Evolutionary conservation across 495 filamentous ascomycete species (phyloP).

Genomic region (Podospora pseudopauciseta): DNA sequence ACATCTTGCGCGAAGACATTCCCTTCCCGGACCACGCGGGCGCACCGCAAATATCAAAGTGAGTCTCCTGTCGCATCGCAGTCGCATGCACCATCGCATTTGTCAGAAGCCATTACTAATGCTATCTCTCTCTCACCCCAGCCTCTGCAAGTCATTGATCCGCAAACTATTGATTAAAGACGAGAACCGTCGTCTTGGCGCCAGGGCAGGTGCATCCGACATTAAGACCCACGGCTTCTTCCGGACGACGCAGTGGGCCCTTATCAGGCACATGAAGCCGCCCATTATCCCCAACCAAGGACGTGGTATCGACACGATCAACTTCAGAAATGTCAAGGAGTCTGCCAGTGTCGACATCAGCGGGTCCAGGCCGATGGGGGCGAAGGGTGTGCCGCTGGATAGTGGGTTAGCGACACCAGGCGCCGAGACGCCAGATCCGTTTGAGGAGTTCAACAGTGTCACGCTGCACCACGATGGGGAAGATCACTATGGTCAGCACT

Average conservation of each 20-base stretch:
- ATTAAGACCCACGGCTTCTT: constrained; percentile 98
- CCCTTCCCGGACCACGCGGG: constrained; percentile 87
- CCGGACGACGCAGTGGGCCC: constrained; percentile 89
- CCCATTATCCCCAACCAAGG: constrained; percentile 95
- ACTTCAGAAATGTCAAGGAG: constrained; percentile 97
- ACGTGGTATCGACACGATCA: constrained; percentile 86
- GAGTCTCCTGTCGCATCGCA: constrained; percentile 36
- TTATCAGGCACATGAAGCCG: constrained; percentile 97
- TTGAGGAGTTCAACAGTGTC: constrained; percentile 98
- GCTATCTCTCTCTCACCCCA: constrained; percentile 31
- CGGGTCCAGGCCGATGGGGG: constrained; percentile 46
- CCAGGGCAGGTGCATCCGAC: constrained; percentile 91
- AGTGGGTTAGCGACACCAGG: constrained; percentile 81
- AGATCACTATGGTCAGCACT: constrained; percentile 39
- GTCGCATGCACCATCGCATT: not conserved
- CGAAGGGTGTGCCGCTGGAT: constrained; percentile 77
- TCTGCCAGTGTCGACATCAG: constrained; percentile 92
- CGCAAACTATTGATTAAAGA: constrained; percentile 97
- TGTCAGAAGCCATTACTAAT: not conserved
- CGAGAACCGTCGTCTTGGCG: constrained; percentile 89
- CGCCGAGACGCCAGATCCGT: constrained; percentile 83
- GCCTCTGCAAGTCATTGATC: constrained; percentile 93
- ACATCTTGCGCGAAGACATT: constrained; percentile 92
- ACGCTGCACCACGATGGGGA: constrained; percentile 97
- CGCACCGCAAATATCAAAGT: constrained; percentile 85